These are phyloP conservation scores for Xylaria sp. DNA, from an alignment of 2,329 filamentous ascomycete species.

Conservation along the genomic window DNA sequence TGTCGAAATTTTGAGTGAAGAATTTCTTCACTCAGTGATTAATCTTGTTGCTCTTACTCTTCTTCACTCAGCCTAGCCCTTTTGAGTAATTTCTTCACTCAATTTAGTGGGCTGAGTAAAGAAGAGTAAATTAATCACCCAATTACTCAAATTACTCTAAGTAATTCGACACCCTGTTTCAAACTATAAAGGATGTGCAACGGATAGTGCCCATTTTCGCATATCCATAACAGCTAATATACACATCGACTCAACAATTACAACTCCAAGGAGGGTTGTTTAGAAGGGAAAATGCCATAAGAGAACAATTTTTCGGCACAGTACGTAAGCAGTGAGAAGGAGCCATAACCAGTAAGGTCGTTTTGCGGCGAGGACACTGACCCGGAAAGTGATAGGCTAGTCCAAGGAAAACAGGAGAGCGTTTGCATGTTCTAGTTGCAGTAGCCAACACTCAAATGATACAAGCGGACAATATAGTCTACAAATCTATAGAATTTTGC, in stretches of 20 bases:
- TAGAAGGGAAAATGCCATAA: neutral
- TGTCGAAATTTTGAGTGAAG: too few species aligned
- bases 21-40: too few species aligned
- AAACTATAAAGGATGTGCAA: neutral
- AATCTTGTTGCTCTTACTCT: too few species aligned
- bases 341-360: neutral
- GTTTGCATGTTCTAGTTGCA: conserved; percentile 1
- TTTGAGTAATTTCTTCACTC: too few species aligned
- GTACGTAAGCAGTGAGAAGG: neutral
- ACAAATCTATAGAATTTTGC: conserved; percentile 27
- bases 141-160: too few species aligned
- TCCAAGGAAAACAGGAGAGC: conserved; percentile 1
- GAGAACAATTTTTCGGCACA: neutral
- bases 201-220: neutral
- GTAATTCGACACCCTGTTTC: too few species aligned
- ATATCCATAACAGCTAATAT: neutral
- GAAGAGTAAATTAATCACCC: too few species aligned
- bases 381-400: neutral
- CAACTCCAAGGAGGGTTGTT: neutral
- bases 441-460: conserved; percentile 31
- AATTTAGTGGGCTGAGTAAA: too few species aligned
- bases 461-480: conserved; percentile 28
- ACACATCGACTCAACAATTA: neutral
- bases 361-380: neutral
- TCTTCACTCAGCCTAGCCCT: too few species aligned